Conservation (phyloP, 129 eudicot species). For the Pittosporum tobira region DNA sequence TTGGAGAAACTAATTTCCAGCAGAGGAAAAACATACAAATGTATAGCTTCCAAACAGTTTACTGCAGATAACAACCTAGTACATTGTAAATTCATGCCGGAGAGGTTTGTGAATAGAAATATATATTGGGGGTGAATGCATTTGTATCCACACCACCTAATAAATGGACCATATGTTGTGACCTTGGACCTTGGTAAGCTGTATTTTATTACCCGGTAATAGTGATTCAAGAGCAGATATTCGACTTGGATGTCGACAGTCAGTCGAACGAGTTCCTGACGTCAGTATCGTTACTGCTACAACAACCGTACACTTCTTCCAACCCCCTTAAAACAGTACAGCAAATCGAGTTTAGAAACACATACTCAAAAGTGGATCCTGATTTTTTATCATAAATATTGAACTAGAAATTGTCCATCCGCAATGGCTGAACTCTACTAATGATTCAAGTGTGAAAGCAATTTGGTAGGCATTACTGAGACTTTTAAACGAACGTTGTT, state of each 20-base stretch:
- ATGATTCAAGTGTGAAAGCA: neutral
- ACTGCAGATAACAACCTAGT: neutral
- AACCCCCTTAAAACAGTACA: conserved; percentile 22
- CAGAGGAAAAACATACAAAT: neutral
- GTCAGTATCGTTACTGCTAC: conserved; percentile 25
- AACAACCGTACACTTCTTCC: conserved; percentile 22
- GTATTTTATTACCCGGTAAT: no score
- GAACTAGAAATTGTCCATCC: neutral
- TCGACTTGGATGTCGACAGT: conserved; percentile 60
- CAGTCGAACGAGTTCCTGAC: conserved; percentile 27
- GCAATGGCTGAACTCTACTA: neutral
- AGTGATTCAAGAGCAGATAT: conserved; percentile 74
- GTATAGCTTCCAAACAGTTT: neutral
- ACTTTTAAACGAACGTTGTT: neutral
- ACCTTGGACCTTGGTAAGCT: no score
- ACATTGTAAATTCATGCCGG: conserved; percentile 3
- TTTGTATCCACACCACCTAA: no score
- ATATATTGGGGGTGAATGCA: no score
- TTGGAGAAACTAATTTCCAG: neutral
- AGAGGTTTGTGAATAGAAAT: neutral
- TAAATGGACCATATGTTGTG: no score
- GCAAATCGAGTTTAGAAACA: neutral
- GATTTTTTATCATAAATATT: no score
- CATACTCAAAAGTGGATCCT: neutral
- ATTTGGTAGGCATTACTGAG: neutral